Base-by-base conservation (phyloP, 2,329 filamentous ascomycete species). In the Delphinella strobiligena region DNA sequence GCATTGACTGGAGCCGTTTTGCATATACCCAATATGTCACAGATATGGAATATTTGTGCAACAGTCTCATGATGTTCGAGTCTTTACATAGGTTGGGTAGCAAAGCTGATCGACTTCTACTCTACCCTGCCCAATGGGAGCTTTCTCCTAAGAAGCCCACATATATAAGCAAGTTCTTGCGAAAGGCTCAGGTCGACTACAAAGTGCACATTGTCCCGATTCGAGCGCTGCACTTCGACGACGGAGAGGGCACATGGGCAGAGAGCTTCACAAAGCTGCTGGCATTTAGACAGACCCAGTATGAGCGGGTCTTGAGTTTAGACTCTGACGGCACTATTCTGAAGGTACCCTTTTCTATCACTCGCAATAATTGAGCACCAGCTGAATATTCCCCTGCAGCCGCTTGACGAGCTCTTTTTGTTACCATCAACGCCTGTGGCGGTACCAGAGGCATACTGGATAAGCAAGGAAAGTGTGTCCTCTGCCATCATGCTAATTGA, bases 401-500 rank as follows among this genome's bases (percentile, higher is more conserved):
- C 67, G n/a, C 71, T 84, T 63, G 80, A 85, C 48, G 78, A 82
- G 41, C 66, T 84, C 0, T 85, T 85, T 58, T 67, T 80, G 31
- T 63, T 80, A 1, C 80, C 80, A 0, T 54, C 61, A 1, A 67
- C 71, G 1, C 63, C 71, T 1, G 67, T 80, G 4, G 78, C 78
- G 2, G 78, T 82, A 69, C 76, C 80, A 2, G 71, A 75, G 22
- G 80, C 79, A 10, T 83, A 84, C 54, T 83, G 80, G 80, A 61
- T 74, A 2, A 71, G 71, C 0, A 8, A 36, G 14, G 30, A 31
- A 22, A 41, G 32, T 14, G 19, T 42, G 5, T 63, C 68, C 0
- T 63, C 64, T 2, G 63, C 65, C 39, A 63, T 82, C 31, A 69
- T 82, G 54, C 68, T 82, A 3, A 60, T 82, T 31, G 62, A 76